phyloP scores from a whole-genome alignment of 2,329 filamentous ascomycete species.

The Fusarium haematococcum region DNA sequence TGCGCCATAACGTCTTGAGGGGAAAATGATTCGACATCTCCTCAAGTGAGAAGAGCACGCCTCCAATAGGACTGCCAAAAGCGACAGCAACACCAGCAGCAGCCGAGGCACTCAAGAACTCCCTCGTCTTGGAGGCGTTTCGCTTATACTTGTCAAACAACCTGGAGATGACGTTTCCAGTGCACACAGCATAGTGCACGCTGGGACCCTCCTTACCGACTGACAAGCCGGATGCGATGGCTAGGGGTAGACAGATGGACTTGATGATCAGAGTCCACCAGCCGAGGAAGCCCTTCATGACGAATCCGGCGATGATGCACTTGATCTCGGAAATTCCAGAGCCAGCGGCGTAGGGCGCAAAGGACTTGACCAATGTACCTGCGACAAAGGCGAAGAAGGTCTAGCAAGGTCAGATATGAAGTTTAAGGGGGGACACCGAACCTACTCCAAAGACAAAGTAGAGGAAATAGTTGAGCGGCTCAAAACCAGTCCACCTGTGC shows the following conservation, averaged over 20 bases:
- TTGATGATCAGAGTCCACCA: conserved; percentile 95
- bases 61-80: conserved; percentile 96
- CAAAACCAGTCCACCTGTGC: conserved; percentile 87
- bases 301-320: conserved; percentile 97
- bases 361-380: conserved; percentile 87
- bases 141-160: conserved; percentile 92
- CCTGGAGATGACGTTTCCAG: conserved; percentile 93
- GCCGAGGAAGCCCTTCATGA: conserved; percentile 98
- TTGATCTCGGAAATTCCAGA: conserved; percentile 99
- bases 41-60: conserved; percentile 95
- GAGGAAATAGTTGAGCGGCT: conserved; percentile 83
- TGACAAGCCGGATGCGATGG: conserved; percentile 92
- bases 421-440: conserved; percentile 1
- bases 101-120: conserved; percentile 94
- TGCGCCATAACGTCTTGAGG: conserved; percentile 96
- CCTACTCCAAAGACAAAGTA: conserved; percentile 87
- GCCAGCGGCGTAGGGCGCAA: conserved; percentile 95
- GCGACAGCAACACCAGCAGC: conserved; percentile 96
- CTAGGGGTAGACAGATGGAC: conserved; percentile 87
- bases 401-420: conserved; percentile 52
- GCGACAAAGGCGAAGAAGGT: conserved; percentile 84
- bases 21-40: conserved; percentile 98
- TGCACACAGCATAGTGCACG: conserved; percentile 99
- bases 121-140: conserved; percentile 93
- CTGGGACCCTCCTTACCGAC: conserved; percentile 98